Evolutionary conservation across 768 basidiomycete species (phyloP).

Genomic region (Leccinum arenicola): DNA sequence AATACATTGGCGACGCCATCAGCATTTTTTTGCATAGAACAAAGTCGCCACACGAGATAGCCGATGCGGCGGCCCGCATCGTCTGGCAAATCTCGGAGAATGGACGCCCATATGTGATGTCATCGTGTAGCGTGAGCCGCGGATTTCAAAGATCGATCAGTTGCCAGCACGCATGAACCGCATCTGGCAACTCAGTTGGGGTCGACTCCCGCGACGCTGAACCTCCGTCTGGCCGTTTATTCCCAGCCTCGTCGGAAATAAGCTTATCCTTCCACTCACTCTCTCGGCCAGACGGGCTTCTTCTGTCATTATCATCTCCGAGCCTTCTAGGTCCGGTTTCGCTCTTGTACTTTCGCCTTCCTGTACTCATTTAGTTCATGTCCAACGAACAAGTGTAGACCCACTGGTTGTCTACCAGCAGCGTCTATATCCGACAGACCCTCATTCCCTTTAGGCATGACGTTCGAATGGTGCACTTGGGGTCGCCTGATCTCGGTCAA

Average conservation of each 20-base stretch:
- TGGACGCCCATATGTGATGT: neutral
- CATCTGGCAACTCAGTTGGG: neutral
- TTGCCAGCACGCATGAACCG: neutral
- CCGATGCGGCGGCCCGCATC: too few species aligned
- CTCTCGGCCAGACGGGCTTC: neutral
- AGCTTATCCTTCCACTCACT: too few species aligned
- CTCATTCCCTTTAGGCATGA: conserved; percentile 17
- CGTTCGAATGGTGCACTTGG: conserved; percentile 39
- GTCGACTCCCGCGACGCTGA: neutral
- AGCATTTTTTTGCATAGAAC: neutral
- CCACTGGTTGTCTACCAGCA: neutral
- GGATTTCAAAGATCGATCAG: neutral
- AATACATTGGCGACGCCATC: neutral
- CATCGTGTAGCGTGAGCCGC: neutral
- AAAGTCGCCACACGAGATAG: neutral
- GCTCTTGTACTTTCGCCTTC: neutral
- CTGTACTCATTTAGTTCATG: conserved; percentile 11
- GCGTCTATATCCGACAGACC: neutral
- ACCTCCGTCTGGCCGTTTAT: neutral
- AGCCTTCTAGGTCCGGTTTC: neutral
- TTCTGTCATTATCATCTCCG: neutral
- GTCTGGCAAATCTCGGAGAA: too few species aligned
- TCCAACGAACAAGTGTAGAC: conserved; percentile 31
- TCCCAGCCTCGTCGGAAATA: neutral
- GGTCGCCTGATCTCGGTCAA: conserved; percentile 44